These are phyloP conservation scores for Pestalotiopsis sp. DNA, from an alignment of 2,329 filamentous ascomycete genomes.

Conservation along the genomic window DNA sequence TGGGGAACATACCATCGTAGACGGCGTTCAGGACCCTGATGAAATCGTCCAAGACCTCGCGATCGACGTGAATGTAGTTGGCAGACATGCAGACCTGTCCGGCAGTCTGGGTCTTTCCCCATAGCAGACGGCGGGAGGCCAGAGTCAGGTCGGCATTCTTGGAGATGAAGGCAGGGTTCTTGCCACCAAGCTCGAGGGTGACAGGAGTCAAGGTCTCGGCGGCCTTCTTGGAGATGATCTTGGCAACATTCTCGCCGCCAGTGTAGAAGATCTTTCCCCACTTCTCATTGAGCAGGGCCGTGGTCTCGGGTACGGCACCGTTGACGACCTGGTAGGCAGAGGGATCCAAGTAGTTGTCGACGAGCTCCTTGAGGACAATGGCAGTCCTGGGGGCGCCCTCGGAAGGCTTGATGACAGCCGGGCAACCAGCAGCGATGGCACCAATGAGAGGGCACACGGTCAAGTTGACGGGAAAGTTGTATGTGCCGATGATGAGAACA, in stretches of 20 bases:
- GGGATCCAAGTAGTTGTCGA: slow-evolving; percentile 76
- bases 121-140: slow-evolving; percentile 82
- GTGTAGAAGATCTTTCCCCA: slow-evolving; percentile 99
- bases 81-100: slow-evolving; percentile 93
- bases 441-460: slow-evolving; percentile 79
- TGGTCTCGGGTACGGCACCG: slow-evolving; percentile 79
- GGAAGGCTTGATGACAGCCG: slow-evolving; percentile 87
- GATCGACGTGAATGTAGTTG: slow-evolving; percentile 88
- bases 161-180: slow-evolving; percentile 90
- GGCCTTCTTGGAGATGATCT: slow-evolving; percentile 87
- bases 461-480: slow-evolving; percentile 91
- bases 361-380: slow-evolving; percentile 77
- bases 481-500: slow-evolving; percentile 85
- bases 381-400: slow-evolving; percentile 79
- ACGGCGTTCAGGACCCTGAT: slow-evolving; percentile 73
- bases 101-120: slow-evolving; percentile 84
- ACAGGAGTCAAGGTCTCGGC: slow-evolving; percentile 88
- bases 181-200: slow-evolving; percentile 85
- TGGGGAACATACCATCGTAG: slow-evolving; percentile 79
- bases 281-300: slow-evolving; percentile 80
- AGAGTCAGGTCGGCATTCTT: slow-evolving; percentile 78
- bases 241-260: slow-evolving; percentile 76
- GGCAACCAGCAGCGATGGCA: slow-evolving; percentile 91
- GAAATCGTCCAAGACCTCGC: slow-evolving; percentile 70
- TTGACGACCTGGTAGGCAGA: slow-evolving; percentile 79